Base-by-base conservation (phyloP, 257 asterid species). In the Solanum rostratum region DNA sequence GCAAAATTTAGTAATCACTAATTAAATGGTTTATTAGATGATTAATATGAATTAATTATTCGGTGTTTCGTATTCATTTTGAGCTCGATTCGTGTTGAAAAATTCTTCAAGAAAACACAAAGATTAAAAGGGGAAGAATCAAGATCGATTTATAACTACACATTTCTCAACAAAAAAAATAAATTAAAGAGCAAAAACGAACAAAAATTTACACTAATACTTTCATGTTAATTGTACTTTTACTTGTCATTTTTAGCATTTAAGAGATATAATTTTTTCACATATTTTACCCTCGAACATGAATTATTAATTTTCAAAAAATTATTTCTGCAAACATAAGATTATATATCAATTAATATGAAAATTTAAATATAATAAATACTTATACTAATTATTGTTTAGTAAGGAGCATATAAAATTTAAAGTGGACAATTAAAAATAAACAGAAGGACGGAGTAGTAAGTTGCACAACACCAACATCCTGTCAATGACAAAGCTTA, bases 181-280 rank as follows among this genome's bases (percentile, higher is more conserved):
- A 1, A n/a, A 57, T 57, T 57, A 1, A 57, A n/a, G 65, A 57
- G 65, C 15, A 57, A 57, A 54, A 57, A 57, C n/a, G 29, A 5
- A n/a, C 10, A 57, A 19, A 57, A 57, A 1, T 0, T 54, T 54
- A 57, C 6, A n/a, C 2, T 8, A 55, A 55, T 55, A 55, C 5
- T 8, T 24, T n/a, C n/a, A n/a, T n/a, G n/a, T n/a, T n/a, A n/a
- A n/a, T n/a, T n/a, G n/a, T 55, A 55, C 5, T 8, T 27, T 54
- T 10, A 54, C 5, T 54, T 54, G 39, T 54, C 19, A 18, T 7
- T 20, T 57, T 57, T 57, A n/a, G 65, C 65, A 10, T 57, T 57
- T 0, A n/a, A 57, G 27, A 10, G n/a, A 3, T 19, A 55, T 20
- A 7, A 0, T 8, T 1, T 19, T 9, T 55, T 1, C 20, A 7